Conservation (phyloP, 148 eudicot genomes). For the Fagopyrum homotropicum region DNA sequence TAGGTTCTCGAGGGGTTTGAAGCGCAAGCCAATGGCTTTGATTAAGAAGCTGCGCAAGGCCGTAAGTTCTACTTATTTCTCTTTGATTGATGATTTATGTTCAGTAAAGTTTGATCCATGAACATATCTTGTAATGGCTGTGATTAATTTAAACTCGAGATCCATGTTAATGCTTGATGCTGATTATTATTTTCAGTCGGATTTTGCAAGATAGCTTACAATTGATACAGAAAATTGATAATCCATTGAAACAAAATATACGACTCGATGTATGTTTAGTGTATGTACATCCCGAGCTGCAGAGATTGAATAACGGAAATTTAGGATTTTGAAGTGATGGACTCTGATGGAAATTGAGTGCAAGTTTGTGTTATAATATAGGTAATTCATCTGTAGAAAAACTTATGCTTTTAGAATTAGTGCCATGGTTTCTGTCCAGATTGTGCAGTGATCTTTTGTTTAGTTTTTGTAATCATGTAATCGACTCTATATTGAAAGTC, state of each 20-base stretch:
- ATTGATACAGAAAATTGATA: too few species aligned
- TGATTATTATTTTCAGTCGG: neutral
- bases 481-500: neutral
- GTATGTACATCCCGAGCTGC: too few species aligned
- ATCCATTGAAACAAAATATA: too few species aligned
- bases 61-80: constrained; percentile 20
- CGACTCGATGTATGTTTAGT: too few species aligned
- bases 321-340: too few species aligned
- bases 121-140: neutral
- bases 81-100: neutral
- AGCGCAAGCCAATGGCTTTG: constrained; percentile 75
- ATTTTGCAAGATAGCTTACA: too few species aligned
- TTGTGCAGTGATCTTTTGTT: neutral
- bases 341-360: too few species aligned
- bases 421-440: neutral
- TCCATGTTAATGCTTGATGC: neutral
- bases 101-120: neutral
- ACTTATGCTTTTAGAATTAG: neutral
- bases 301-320: too few species aligned
- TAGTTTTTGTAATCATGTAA: neutral
- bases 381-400: neutral
- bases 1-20: constrained; percentile 62
- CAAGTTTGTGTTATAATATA: neutral
- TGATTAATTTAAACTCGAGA: neutral
- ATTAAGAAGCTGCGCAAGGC: constrained; percentile 78